phyloP scores from a whole-genome alignment of 1,284 basidiomycete species.

The Ceratorhiza oryzae-sativae region DNA sequence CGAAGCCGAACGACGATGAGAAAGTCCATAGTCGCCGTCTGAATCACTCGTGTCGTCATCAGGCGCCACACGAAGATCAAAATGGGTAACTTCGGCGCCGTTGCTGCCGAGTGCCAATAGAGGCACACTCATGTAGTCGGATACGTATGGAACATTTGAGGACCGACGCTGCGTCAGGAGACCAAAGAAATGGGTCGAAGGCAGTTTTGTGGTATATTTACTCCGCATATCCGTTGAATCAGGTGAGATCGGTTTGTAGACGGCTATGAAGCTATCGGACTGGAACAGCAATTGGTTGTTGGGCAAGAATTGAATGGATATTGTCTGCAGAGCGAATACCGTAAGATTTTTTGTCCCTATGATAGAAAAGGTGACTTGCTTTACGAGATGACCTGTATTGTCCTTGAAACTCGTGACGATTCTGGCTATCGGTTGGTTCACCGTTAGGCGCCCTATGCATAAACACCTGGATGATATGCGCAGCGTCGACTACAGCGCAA shows the following conservation, averaged over 20 bases:
- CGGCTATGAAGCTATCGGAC: slow-evolving; percentile 25
- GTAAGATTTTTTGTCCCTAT: not conserved
- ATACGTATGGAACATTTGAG: not conserved
- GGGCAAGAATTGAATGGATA: slow-evolving; percentile 25
- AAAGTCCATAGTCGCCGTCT: slow-evolving; percentile 1
- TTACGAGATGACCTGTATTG: slow-evolving; percentile 9
- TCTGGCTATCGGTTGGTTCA: not conserved
- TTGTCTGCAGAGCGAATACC: slow-evolving; percentile 2
- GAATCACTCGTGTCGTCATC: not conserved
- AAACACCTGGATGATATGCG: slow-evolving; percentile 24
- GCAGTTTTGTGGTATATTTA: not conserved
- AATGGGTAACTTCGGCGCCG: slow-evolving; percentile 21
- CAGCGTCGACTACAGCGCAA: slow-evolving; percentile 30
- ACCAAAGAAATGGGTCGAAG: slow-evolving; percentile 22
- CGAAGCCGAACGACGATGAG: slow-evolving; percentile 20
- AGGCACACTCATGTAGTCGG: not conserved
- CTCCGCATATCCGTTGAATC: not conserved
- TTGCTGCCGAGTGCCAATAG: slow-evolving; percentile 8
- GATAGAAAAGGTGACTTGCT: not conserved
- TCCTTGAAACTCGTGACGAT: slow-evolving; percentile 10
- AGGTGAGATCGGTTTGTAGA: slow-evolving; percentile 20
- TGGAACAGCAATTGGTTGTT: slow-evolving; percentile 21
- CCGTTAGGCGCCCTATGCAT: not conserved
- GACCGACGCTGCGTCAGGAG: slow-evolving; percentile 20
- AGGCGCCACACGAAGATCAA: slow-evolving; percentile 3